Percentiles rank a stretch among this genome's conserved stretches.
These are phyloP conservation scores for Boeremia exigua DNA, from an alignment of 2,329 filamentous ascomycete genomes.

Conservation along the genomic window DNA sequence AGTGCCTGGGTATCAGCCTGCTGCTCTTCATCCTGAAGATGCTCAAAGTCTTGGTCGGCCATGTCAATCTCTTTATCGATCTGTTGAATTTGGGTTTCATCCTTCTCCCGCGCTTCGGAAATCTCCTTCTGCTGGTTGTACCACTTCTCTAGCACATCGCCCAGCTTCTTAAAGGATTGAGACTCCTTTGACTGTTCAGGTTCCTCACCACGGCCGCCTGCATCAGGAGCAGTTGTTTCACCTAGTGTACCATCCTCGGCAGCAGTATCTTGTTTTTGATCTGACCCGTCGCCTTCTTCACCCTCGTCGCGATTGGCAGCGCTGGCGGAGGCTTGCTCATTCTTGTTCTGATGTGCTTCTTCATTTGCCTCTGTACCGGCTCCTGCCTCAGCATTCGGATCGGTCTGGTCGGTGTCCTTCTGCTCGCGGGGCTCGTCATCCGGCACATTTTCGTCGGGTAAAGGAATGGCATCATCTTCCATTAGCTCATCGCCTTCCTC, in stretches of 20 bases:
- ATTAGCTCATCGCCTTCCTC: constrained; percentile 57
- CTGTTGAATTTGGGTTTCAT: constrained; percentile 57
- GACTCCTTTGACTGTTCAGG: constrained; percentile 53
- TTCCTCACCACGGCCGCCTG: constrained; percentile 45
- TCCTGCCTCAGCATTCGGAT: constrained; percentile 64
- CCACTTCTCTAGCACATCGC: constrained; percentile 91
- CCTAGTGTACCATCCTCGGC: constrained; percentile 65
- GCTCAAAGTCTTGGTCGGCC: constrained; percentile 85
- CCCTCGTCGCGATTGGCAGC: constrained; percentile 69
- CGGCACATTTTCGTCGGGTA: constrained; percentile 60
- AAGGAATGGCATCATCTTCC: constrained; percentile 44
- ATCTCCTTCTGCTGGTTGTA: constrained; percentile 89
- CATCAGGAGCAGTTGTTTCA: constrained; percentile 44
- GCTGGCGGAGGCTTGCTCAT: constrained; percentile 63
- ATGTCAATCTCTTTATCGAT: constrained; percentile 70
- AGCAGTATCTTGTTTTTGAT: constrained; percentile 67
- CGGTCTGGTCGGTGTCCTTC: constrained; percentile 58
- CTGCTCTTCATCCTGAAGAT: constrained; percentile 82
- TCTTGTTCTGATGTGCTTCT: constrained; percentile 58
- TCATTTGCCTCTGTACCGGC: constrained; percentile 71
- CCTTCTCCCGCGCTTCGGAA: constrained; percentile 52
- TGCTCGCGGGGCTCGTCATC: constrained; percentile 54
- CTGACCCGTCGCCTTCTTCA: constrained; percentile 68
- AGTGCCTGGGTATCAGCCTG: constrained; percentile 89
- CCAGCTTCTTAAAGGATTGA: constrained; percentile 91